A percentile compares a stretch with the other conserved stretches of the same genome.
Evolutionary conservation across 345 rosid genomes (phyloP).

Genomic region (Excoecaria agallocha): DNA sequence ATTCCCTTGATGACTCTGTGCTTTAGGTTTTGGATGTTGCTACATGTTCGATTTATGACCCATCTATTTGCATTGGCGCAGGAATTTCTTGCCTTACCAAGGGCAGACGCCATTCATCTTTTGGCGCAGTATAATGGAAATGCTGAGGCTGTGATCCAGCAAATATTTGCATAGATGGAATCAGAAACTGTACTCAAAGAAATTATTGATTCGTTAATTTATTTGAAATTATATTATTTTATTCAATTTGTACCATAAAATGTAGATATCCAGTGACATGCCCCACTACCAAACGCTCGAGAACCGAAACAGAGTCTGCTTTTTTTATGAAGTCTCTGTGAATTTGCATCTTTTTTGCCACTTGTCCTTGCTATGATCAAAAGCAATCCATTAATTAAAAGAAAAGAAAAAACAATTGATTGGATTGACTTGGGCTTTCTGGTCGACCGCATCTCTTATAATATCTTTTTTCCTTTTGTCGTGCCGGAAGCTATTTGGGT

Average conservation of each 20-base stretch:
- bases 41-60: neutral
- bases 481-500: too few species aligned
- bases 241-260: conserved; percentile 24
- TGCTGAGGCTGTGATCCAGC: conserved; percentile 83
- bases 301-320: neutral
- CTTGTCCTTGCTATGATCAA: too few species aligned
- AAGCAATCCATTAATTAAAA: too few species aligned
- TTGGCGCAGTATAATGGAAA: conserved; percentile 80
- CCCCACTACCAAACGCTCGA: neutral
- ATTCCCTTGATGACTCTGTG: neutral
- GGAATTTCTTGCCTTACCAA: conserved; percentile 97
- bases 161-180: conserved; percentile 57
- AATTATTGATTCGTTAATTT: conserved; percentile 21
- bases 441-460: too few species aligned
- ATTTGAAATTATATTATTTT: conserved; percentile 14
- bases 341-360: too few species aligned
- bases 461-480: too few species aligned
- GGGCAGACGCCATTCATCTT: conserved; percentile 94
- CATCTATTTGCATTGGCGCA: conserved; percentile 28
- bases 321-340: neutral
- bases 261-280: neutral
- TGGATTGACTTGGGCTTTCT: too few species aligned
- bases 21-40: neutral
- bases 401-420: too few species aligned
- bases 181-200: neutral